Evolutionary conservation across 768 basidiomycete genomes (phyloP).

Genomic region (Tricholoma bakamatsutake): DNA sequence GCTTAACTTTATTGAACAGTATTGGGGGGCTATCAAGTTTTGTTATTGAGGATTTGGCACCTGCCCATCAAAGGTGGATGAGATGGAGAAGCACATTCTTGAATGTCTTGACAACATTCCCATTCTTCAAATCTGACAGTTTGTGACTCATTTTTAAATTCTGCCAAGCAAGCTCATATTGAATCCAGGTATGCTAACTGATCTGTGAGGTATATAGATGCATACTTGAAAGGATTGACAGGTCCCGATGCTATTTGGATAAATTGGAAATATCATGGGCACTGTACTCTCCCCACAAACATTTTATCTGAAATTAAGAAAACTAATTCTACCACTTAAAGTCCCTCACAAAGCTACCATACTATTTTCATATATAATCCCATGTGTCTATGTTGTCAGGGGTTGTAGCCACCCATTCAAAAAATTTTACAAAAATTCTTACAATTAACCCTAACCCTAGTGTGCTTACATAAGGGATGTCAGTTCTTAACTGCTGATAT

Average conservation of each 20-base stretch:
- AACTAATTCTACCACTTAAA: background rate
- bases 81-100: constrained; percentile 24
- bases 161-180: background rate
- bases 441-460: no score
- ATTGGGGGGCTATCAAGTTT: constrained; percentile 29
- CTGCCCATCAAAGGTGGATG: constrained; percentile 16
- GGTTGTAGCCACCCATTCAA: background rate
- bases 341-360: background rate
- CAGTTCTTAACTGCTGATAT: no score
- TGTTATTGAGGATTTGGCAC: constrained; percentile 19
- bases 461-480: no score
- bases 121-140: constrained; percentile 15
- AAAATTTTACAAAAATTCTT: background rate
- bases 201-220: background rate
- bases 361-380: background rate
- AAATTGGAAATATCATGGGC: background rate
- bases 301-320: background rate
- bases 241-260: background rate
- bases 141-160: constrained; percentile 1
- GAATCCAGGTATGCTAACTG: background rate
- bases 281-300: background rate
- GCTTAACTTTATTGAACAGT: constrained; percentile 6
- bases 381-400: background rate
- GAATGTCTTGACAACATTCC: constrained; percentile 22
- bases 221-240: background rate